Evolutionary conservation across 768 basidiomycete genomes (phyloP).

Genomic region (Suillus spraguei): DNA sequence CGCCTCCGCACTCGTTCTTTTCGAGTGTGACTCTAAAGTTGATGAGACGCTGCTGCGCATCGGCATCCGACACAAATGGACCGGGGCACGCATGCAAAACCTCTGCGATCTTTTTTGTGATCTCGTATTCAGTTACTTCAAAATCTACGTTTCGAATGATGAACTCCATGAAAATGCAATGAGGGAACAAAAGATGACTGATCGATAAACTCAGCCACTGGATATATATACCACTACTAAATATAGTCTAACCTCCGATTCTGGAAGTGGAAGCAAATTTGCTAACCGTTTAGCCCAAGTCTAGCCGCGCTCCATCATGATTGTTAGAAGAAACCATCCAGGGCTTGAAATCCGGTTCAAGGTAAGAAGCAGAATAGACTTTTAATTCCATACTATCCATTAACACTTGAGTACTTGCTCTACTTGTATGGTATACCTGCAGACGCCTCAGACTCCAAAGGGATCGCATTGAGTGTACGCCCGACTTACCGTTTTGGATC

Average conservation of each 20-base stretch:
- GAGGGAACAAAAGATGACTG: background rate
- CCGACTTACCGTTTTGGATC: constrained; percentile 48
- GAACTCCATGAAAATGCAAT: constrained; percentile 39
- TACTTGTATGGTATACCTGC: constrained; percentile 35
- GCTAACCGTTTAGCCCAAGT: background rate
- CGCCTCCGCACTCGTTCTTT: constrained; percentile 47
- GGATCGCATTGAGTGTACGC: background rate
- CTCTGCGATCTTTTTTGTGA: constrained; percentile 55
- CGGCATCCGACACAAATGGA: constrained; percentile 24
- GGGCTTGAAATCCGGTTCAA: background rate
- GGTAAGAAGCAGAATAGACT: background rate
- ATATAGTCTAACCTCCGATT: background rate
- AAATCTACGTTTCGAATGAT: constrained; percentile 34
- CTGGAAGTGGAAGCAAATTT: too few species aligned
- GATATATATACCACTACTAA: background rate
- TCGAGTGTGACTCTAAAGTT: constrained; percentile 69
- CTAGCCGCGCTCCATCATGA: background rate
- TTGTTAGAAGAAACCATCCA: background rate
- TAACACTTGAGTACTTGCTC: constrained; percentile 10
- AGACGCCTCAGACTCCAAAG: background rate
- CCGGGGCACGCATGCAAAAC: constrained; percentile 51
- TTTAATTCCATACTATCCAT: background rate
- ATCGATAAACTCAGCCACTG: constrained; percentile 6
- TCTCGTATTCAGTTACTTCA: constrained; percentile 52
- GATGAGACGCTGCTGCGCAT: constrained; percentile 31